Conservation (phyloP, 345 rosid genomes). For the Salix caprea region DNA sequence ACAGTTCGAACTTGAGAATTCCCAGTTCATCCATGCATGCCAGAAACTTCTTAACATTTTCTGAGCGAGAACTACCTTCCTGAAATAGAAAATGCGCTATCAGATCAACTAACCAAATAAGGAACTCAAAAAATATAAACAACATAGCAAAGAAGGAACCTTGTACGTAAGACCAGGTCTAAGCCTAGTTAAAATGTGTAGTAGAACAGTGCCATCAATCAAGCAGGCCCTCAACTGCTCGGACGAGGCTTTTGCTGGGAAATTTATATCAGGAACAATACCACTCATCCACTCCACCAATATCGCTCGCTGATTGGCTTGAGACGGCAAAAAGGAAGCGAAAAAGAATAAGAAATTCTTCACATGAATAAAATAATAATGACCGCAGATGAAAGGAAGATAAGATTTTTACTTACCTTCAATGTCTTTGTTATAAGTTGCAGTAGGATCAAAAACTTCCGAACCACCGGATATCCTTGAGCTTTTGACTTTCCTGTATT, state of each 20-base stretch:
- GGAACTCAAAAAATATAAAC: not conserved
- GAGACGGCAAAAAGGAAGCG: not conserved
- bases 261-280: conserved; percentile 32
- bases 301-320: conserved; percentile 37
- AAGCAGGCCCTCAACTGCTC: conserved; percentile 46
- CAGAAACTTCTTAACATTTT: conserved; percentile 55
- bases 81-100: conserved; percentile 21
- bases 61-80: conserved; percentile 42
- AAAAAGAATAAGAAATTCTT: not conserved
- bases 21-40: conserved; percentile 59
- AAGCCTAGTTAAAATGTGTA: conserved; percentile 39
- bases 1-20: conserved; percentile 54
- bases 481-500: conserved; percentile 20
- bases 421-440: conserved; percentile 10
- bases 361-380: not conserved
- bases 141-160: conserved; percentile 29
- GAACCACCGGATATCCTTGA: conserved; percentile 13
- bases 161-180: conserved; percentile 41
- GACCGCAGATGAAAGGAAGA: not conserved
- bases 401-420: conserved; percentile 27
- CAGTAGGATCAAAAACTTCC: conserved; percentile 21
- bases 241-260: conserved; percentile 41
- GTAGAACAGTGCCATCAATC: conserved; percentile 40
- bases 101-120: conserved; percentile 9
- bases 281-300: conserved; percentile 51